Percentiles rank a stretch among this genome's conserved stretches.
These are phyloP conservation scores for Takashimella tepidaria DNA, from an alignment of 1,284 basidiomycete species.

Conservation along the genomic window DNA sequence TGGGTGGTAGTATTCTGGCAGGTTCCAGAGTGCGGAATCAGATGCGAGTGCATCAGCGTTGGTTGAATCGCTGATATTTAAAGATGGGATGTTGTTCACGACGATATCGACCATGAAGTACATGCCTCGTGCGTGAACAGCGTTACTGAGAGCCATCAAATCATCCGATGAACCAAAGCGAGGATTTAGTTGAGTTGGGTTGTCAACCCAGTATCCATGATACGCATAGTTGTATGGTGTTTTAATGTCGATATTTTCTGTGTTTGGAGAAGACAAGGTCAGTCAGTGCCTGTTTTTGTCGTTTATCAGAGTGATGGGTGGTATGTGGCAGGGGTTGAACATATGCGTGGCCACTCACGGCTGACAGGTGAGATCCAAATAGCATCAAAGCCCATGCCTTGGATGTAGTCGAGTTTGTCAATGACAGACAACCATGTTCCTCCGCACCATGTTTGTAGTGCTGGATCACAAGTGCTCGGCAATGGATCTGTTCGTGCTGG, in stretches of 20 bases:
- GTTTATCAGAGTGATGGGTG: neutral
- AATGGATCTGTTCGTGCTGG: constrained; percentile 52
- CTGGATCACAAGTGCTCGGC: constrained; percentile 28
- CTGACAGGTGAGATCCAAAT: constrained; percentile 51
- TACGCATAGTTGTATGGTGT: constrained; percentile 54
- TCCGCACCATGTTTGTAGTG: constrained; percentile 57
- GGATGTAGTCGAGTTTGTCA: constrained; percentile 70
- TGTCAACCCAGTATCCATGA: constrained; percentile 52
- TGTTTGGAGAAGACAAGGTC: neutral
- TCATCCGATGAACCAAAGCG: constrained; percentile 65
- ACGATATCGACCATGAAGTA: constrained; percentile 75
- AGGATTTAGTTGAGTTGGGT: constrained; percentile 60
- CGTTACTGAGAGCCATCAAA: constrained; percentile 60
- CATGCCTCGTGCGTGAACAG: constrained; percentile 65
- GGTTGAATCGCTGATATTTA: constrained; percentile 11
- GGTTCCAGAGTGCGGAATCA: constrained; percentile 25
- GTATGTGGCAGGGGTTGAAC: neutral
- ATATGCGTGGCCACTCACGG: constrained; percentile 14
- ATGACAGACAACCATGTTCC: constrained; percentile 71
- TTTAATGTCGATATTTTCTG: constrained; percentile 62
- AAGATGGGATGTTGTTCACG: constrained; percentile 65
- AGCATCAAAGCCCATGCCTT: constrained; percentile 69
- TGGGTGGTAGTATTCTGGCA: constrained; percentile 54
- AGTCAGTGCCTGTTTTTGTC: neutral
- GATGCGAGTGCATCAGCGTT: neutral